Base-by-base conservation (phyloP, 805 yeast species). In the Metschnikowia amazonensis region DNA sequence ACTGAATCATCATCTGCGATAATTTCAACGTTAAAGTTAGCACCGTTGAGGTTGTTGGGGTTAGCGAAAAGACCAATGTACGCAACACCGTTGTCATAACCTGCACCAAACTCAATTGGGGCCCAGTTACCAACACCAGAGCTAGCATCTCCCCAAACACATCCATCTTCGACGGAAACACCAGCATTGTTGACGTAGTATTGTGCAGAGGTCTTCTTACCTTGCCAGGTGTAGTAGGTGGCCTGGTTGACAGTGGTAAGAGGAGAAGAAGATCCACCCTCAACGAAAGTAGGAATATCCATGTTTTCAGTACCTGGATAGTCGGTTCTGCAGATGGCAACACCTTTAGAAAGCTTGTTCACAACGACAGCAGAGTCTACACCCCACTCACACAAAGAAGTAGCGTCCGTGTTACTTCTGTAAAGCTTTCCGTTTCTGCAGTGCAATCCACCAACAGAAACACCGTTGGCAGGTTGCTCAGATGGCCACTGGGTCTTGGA, bases 261-360 rank as follows among this genome's bases (percentile, higher is more conserved):
- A 47, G 85, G 84, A 60, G 76, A 67, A 31, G 77, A 57, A 31
- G 72, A 59, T 59, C 96, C 96, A 48, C 84, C 86, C 28, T 65
- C 66, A 43, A 90, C 85, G 52, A 80, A 74, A 49, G 98, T 90
- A 66, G 99, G 98, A 51, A 92, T 78, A 56, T 84, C 95, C 98
- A 92, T 94, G 80, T 89, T 89, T 76, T 92, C 99, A 54, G 97
- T 84, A 74, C 99, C 99, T 63, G 99, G 99, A 81, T 92, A 92
- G 69, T 92, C 99, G 51, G 99, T 92, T 77, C 97, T 86, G 79
- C 99, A 94, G 61, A 94, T 72, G 49, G 98, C 92, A 59, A 92
- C 89, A 43, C 76, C 76, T 49, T 84, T 64, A 55, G 66, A 62
- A 48, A 87, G 69, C 58, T 86, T 74, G 59, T 81, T 80, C 48